Evolutionary conservation across 2,329 filamentous ascomycete species (phyloP).

Genomic region (Hortaea sp.): DNA sequence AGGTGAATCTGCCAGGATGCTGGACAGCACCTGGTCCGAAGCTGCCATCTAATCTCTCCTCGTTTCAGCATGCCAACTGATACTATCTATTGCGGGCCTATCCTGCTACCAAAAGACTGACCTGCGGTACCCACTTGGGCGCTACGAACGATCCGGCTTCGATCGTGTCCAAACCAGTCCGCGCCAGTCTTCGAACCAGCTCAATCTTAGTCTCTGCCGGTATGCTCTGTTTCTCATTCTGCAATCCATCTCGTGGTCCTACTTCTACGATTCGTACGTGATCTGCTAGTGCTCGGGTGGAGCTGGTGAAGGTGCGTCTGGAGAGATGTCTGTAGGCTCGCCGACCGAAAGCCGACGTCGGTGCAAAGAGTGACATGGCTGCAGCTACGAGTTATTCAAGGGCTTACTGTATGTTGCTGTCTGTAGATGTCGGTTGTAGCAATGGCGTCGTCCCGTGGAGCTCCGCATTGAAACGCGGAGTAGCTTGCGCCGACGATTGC

Average conservation of each 20-base stretch:
- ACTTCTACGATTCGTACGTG: conserved; percentile 64
- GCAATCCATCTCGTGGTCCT: conserved; percentile 70
- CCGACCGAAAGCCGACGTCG: neutral
- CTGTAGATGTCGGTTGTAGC: no score
- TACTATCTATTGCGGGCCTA: neutral
- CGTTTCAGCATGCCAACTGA: neutral
- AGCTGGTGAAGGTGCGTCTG: conserved; percentile 17
- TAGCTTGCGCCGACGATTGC: no score
- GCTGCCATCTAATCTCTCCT: conserved; percentile 56
- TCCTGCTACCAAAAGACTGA: conserved; percentile 22
- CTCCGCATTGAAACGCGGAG: no score
- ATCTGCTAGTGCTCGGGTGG: conserved; percentile 23
- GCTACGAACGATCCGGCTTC: conserved; percentile 76
- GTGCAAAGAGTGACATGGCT: conserved; percentile 4
- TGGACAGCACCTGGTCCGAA: conserved; percentile 62
- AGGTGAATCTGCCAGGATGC: conserved; percentile 27
- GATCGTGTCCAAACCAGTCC: conserved; percentile 61
- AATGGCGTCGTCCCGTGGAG: no score
- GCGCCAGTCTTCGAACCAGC: conserved; percentile 58
- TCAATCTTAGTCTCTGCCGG: conserved; percentile 65
- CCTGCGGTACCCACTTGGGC: conserved; percentile 77
- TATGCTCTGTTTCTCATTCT: conserved; percentile 69
- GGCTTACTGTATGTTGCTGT: no score
- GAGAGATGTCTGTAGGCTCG: conserved; percentile 7
- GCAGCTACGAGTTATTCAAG: no score